Evolutionary conservation across 2,329 filamentous ascomycete species (phyloP).

Genomic region (Diaporthe caulivora): DNA sequence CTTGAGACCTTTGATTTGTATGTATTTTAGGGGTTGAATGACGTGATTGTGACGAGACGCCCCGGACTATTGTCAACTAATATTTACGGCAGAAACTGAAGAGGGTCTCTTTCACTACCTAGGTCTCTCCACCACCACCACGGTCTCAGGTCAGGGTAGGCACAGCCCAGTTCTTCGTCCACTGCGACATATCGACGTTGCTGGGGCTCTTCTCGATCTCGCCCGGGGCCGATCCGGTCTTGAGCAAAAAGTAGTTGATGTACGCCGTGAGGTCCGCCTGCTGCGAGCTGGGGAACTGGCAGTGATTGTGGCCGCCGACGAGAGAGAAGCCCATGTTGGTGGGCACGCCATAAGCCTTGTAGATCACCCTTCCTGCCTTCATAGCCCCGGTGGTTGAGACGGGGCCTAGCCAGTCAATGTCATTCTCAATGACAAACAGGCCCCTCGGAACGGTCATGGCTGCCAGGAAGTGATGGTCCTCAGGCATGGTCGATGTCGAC

Average conservation of each 20-base stretch:
- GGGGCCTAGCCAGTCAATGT: constrained; percentile 70
- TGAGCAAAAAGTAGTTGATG: constrained; percentile 67
- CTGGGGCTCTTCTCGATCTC: constrained; percentile 54
- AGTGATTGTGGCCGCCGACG: constrained; percentile 66
- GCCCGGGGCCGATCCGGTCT: constrained; percentile 48
- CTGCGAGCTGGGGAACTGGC: constrained; percentile 66
- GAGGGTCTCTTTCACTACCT: background rate
- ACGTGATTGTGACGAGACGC: background rate
- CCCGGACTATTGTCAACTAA: no score
- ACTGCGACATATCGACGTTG: constrained; percentile 53
- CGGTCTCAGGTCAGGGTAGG: constrained; percentile 50
- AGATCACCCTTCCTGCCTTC: constrained; percentile 66
- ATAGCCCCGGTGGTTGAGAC: constrained; percentile 69
- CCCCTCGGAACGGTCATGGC: constrained; percentile 68
- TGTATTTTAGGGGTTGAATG: constrained; percentile 5
- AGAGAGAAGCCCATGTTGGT: constrained; percentile 70
- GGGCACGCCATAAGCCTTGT: constrained; percentile 64
- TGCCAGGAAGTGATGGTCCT: constrained; percentile 70
- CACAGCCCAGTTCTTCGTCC: constrained; percentile 55
- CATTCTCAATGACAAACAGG: constrained; percentile 68
- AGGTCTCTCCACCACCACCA: background rate
- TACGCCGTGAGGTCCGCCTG: constrained; percentile 64
- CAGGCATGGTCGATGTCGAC: constrained; percentile 60
- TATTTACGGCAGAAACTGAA: constrained; percentile 7
- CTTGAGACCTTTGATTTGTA: background rate